These are phyloP conservation scores for Agastache rugosa DNA, from an alignment of 257 asterid genomes.

Conservation along the genomic window DNA sequence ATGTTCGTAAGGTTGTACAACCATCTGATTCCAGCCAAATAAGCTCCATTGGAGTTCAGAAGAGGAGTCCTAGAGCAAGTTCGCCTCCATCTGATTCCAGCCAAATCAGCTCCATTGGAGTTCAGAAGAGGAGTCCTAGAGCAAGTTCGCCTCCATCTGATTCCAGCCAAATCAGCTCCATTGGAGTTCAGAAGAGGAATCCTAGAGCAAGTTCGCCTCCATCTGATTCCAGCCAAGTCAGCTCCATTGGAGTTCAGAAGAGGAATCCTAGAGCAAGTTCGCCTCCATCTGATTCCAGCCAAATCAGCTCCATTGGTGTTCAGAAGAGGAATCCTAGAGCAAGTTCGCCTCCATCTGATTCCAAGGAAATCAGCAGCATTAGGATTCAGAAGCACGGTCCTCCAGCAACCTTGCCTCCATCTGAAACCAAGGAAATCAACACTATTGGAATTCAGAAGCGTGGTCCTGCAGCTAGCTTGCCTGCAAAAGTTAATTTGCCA, in stretches of 20 bases:
- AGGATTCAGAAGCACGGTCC: constrained; percentile 65
- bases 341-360: constrained; percentile 40
- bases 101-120: constrained; percentile 53
- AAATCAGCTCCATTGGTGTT: constrained; percentile 48
- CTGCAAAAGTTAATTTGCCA: constrained; percentile 53
- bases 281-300: constrained; percentile 59
- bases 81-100: constrained; percentile 54
- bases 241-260: constrained; percentile 56
- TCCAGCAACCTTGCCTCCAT: constrained; percentile 43
- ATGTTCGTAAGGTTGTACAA: constrained; percentile 54
- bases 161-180: constrained; percentile 54
- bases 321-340: constrained; percentile 58
- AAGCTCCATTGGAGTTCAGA: constrained; percentile 53
- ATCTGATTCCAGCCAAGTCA: constrained; percentile 61
- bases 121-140: constrained; percentile 59
- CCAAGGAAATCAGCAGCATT: constrained; percentile 53
- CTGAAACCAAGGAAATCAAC: constrained; percentile 63
- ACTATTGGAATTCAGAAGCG: constrained; percentile 63
- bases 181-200: constrained; percentile 60
- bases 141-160: constrained; percentile 51
- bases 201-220: constrained; percentile 46
- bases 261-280: constrained; percentile 46
- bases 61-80: constrained; percentile 50
- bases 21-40: constrained; percentile 61
- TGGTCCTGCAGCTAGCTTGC: constrained; percentile 49